phyloP scores from a whole-genome alignment of 805 yeast species.

The Spathaspora hagerdaliae region DNA sequence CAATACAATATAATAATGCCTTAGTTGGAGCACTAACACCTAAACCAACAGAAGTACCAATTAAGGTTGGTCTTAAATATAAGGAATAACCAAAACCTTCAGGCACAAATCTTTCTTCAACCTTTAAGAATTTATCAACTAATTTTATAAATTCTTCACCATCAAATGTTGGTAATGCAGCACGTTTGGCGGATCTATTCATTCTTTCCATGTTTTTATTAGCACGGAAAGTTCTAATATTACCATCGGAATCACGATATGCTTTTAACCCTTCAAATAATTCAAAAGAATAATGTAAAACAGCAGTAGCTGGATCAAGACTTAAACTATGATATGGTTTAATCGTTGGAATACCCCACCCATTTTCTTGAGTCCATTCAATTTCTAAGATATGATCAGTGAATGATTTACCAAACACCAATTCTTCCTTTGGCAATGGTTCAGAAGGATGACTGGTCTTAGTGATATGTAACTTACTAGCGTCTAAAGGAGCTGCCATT shows the following conservation, averaged over 20 bases:
- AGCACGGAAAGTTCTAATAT: constrained; percentile 82
- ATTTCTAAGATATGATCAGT: constrained; percentile 86
- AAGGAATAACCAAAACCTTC: constrained; percentile 83
- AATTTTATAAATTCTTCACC: constrained; percentile 69
- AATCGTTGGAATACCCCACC: constrained; percentile 90
- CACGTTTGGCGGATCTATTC: constrained; percentile 84
- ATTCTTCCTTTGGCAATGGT: constrained; percentile 35
- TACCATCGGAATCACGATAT: constrained; percentile 58
- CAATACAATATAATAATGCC: constrained; percentile 81
- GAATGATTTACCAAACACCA: constrained; percentile 50
- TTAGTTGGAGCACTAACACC: constrained; percentile 83
- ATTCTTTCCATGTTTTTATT: constrained; percentile 89
- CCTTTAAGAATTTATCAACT: constrained; percentile 68
- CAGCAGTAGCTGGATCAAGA: constrained; percentile 85
- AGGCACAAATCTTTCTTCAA: constrained; percentile 81
- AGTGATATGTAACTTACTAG: constrained; percentile 31
- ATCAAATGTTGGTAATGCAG: constrained; percentile 85
- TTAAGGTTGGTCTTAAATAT: constrained; percentile 91
- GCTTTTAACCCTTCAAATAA: constrained; percentile 96
- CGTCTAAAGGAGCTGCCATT: constrained; percentile 29
- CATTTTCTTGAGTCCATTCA: constrained; percentile 72
- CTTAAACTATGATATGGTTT: constrained; percentile 74
- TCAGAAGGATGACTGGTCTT: constrained; percentile 35
- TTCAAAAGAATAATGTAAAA: constrained; percentile 92
- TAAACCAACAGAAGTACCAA: constrained; percentile 84